These are phyloP conservation scores for Cercospora beticola DNA, from an alignment of 2,329 filamentous ascomycete species.

Conservation along the genomic window DNA sequence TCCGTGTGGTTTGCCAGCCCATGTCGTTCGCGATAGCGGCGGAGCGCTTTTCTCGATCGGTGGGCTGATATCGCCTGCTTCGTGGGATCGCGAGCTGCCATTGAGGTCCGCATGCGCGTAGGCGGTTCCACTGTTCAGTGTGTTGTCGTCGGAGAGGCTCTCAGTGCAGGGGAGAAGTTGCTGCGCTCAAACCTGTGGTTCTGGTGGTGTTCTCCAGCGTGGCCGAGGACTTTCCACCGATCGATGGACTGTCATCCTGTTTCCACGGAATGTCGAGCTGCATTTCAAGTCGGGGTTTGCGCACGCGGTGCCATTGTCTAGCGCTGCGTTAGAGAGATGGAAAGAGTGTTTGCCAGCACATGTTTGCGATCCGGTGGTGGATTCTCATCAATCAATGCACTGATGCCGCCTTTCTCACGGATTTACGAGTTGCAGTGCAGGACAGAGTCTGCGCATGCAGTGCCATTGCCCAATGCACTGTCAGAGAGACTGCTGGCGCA, in stretches of 20 bases:
- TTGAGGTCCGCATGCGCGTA: not conserved
- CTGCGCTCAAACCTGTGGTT: not conserved
- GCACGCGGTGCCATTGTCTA: not conserved
- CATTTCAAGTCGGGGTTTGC: not conserved
- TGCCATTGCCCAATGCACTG: not conserved
- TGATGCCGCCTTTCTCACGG: not conserved
- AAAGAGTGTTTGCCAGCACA: not conserved
- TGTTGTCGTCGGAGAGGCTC: not conserved
- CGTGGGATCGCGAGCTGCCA: not conserved
- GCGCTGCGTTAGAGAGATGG: not conserved
- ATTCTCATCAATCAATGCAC: not conserved
- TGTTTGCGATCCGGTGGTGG: not conserved
- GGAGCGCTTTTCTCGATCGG: not conserved
- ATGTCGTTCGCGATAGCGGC: not conserved
- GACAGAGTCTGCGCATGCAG: not conserved
- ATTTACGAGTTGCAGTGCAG: not conserved
- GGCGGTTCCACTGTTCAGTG: not conserved
- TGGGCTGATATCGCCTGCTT: not conserved
- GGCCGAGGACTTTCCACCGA: not conserved
- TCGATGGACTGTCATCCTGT: not conserved
- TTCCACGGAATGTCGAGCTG: not conserved
- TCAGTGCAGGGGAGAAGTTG: not conserved
- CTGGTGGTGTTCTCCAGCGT: not conserved
- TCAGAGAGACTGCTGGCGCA: not conserved
- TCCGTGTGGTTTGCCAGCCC: too few relatives aligned